These are phyloP conservation scores for Gillenia trifoliata DNA, from an alignment of 306 rosid species.

Conservation along the genomic window DNA sequence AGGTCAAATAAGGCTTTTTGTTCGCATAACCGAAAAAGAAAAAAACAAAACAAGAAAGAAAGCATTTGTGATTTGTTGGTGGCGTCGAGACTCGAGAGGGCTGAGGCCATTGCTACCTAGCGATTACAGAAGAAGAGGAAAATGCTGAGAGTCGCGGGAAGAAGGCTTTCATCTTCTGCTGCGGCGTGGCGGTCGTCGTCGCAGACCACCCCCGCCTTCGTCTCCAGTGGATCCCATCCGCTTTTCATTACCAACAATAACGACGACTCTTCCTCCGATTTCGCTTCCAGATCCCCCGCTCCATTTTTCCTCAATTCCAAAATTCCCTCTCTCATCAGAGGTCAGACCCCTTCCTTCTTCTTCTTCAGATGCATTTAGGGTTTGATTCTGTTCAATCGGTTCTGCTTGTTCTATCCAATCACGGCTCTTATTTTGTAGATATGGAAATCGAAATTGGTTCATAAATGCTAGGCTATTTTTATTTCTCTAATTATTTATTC, in stretches of 20 bases:
- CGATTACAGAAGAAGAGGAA: not conserved
- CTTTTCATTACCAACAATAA: not conserved
- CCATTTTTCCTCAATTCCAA: conserved; percentile 12
- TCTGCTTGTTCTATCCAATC: not conserved
- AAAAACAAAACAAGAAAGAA: not conserved
- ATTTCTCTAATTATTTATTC: not conserved
- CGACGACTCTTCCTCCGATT: conserved; percentile 22
- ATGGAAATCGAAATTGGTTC: not conserved
- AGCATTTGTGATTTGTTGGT: not conserved
- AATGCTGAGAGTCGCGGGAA: conserved; percentile 17
- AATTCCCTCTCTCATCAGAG: conserved; percentile 17
- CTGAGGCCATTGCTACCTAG: not conserved
- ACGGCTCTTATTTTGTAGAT: not conserved
- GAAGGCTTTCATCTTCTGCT: conserved; percentile 15
- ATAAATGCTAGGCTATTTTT: not conserved
- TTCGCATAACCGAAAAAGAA: not conserved
- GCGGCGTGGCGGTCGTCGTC: conserved; percentile 12
- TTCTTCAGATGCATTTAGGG: not conserved
- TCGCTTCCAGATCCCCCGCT: conserved; percentile 24
- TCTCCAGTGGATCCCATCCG: not conserved
- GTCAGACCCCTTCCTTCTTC: not conserved
- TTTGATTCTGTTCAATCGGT: not conserved
- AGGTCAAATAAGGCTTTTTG: not conserved
- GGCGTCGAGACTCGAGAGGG: not conserved
- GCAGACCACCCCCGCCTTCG: not conserved